Conservation (phyloP, 148 eudicot genomes). For the Rhododendron henanense region DNA sequence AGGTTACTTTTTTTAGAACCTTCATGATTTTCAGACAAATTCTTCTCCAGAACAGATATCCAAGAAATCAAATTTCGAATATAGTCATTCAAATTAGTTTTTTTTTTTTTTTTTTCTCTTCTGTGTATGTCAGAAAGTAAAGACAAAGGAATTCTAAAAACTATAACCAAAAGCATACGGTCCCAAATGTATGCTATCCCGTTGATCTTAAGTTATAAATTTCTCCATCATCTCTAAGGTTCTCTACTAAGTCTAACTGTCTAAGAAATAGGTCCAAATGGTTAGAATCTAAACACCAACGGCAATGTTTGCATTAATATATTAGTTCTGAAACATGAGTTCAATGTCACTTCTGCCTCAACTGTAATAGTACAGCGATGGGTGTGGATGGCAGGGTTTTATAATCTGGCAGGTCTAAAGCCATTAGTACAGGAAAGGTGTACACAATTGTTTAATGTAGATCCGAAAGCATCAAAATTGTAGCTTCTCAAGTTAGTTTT, state of each 20-base stretch:
- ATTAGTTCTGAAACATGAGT: not conserved
- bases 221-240: not conserved
- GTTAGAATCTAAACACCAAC: not conserved
- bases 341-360: not conserved
- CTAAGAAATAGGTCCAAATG: not conserved
- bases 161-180: not conserved
- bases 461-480: not conserved
- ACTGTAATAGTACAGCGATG: too few relatives aligned
- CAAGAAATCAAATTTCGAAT: too few relatives aligned
- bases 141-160: too few relatives aligned
- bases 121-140: too few relatives aligned
- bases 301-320: not conserved
- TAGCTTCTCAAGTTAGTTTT: not conserved
- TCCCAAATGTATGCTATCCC: not conserved
- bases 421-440: not conserved
- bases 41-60: too few relatives aligned
- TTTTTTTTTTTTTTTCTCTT: too few relatives aligned
- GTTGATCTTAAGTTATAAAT: not conserved
- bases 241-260: not conserved
- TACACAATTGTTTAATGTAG: not conserved
- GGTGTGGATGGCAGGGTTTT: not conserved
- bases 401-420: not conserved
- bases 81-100: too few relatives aligned
- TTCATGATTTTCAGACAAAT: too few relatives aligned
- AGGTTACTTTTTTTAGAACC: not conserved